Percentiles rank a stretch among this genome's conserved stretches.
phyloP scores from a whole-genome alignment of 2,329 filamentous ascomycete genomes.

The Ramichloridium luteum region DNA sequence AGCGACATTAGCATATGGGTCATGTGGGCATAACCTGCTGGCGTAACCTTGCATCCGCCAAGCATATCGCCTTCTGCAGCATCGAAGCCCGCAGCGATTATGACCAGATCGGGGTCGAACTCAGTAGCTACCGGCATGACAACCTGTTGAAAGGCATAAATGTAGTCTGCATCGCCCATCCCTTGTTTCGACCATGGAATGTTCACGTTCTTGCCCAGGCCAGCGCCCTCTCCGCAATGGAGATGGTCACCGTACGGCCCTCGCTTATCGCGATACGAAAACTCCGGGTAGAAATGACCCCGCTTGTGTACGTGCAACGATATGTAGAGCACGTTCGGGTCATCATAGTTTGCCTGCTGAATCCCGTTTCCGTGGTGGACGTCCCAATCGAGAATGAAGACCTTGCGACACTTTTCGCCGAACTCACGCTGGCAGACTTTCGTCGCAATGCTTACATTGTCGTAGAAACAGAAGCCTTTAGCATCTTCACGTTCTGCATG shows the following conservation, averaged over 20 bases:
- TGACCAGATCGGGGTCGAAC: constrained; percentile 87
- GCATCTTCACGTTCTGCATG: constrained; percentile 78
- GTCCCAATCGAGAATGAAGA: constrained; percentile 86
- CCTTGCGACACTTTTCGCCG: constrained; percentile 69
- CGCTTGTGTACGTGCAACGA: constrained; percentile 82
- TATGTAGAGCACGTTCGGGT: constrained; percentile 91
- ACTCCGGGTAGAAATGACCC: constrained; percentile 70
- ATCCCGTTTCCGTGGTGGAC: constrained; percentile 78
- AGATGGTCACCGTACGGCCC: constrained; percentile 46
- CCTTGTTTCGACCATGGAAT: constrained; percentile 56
- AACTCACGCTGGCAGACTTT: constrained; percentile 74
- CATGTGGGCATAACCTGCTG: constrained; percentile 92
- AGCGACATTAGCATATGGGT: constrained; percentile 98
- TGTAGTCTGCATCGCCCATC: constrained; percentile 94
- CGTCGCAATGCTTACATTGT: constrained; percentile 92
- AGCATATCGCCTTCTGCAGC: constrained; percentile 87
- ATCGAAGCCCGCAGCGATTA: constrained; percentile 92
- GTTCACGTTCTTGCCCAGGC: constrained; percentile 53
- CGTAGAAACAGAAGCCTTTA: constrained; percentile 95
- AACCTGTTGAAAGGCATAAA: constrained; percentile 89
- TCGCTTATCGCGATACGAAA: constrained; percentile 43
- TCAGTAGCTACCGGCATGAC: constrained; percentile 94
- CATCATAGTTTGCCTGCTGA: constrained; percentile 89
- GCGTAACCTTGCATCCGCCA: constrained; percentile 84
- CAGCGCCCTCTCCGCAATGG: constrained; percentile 46